Percentiles rank a stretch among this genome's conserved stretches.
Conservation (phyloP, 768 basidiomycete species). For the Coprinopsis marcescibilis region DNA sequence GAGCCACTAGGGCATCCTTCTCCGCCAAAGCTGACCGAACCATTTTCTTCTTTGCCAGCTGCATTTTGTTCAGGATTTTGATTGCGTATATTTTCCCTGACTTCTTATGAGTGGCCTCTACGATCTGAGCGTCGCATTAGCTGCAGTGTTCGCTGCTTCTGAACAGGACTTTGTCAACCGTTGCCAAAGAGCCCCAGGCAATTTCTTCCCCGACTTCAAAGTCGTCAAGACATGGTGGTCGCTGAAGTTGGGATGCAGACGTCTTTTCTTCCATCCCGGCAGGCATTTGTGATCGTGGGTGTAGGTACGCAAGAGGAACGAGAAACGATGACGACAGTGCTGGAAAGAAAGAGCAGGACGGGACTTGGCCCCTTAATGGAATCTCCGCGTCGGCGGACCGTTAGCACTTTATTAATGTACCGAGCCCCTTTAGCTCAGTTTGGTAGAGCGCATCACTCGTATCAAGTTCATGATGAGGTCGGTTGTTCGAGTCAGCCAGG, state of each 20-base stretch:
- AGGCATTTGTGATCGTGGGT: too few relatives aligned
- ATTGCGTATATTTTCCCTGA: conserved; percentile 26
- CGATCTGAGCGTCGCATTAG: conserved; percentile 19
- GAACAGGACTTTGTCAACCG: conserved; percentile 14
- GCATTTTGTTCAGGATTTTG: conserved; percentile 71
- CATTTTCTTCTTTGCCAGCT: conserved; percentile 75
- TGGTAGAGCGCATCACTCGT: conserved; percentile 55
- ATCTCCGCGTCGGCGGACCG: neutral
- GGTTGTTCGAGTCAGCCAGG: conserved; percentile 35
- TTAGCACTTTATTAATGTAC: too few relatives aligned
- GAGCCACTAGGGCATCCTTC: conserved; percentile 66
- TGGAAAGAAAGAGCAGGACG: too few relatives aligned
- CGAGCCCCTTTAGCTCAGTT: conserved; percentile 49
- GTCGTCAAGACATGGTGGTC: conserved; percentile 18
- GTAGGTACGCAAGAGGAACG: neutral
- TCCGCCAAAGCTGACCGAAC: conserved; percentile 73
- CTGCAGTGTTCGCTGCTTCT: neutral
- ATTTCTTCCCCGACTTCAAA: conserved; percentile 25
- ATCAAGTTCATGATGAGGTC: conserved; percentile 31
- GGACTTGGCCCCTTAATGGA: too few relatives aligned
- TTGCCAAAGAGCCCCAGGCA: conserved; percentile 27
- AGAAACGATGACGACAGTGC: neutral
- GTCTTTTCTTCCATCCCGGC: too few relatives aligned
- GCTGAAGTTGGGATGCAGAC: neutral
- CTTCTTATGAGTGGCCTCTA: conserved; percentile 24